A percentile compares a stretch with the other conserved stretches of the same genome.
phyloP scores from a whole-genome alignment of 192 early-diverging fungal genomes.

The Podila epicladia region DNA sequence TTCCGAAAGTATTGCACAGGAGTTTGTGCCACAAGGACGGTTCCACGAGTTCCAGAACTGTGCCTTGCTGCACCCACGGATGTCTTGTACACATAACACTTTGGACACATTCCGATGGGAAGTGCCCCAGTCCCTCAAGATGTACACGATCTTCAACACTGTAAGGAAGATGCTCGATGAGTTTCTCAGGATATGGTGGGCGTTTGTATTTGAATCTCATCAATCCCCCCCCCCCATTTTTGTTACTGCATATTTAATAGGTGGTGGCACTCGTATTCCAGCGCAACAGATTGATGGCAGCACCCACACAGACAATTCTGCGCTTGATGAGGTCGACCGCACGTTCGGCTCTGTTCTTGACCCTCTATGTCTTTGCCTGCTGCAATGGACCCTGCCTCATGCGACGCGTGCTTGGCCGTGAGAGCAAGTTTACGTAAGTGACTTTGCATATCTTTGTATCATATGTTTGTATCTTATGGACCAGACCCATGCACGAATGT shows the following conservation, averaged over 20 bases:
- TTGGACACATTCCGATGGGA: constrained; percentile 43
- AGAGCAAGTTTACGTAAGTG: neutral
- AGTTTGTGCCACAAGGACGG: constrained; percentile 37
- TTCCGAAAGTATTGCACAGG: constrained; percentile 52
- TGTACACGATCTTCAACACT: constrained; percentile 67
- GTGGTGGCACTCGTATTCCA: constrained; percentile 48
- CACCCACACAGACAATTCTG: constrained; percentile 32
- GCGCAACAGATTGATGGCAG: constrained; percentile 1
- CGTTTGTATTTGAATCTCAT: too few species aligned
- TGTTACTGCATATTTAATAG: constrained; percentile 9
- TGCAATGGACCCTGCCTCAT: neutral
- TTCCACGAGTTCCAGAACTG: constrained; percentile 60
- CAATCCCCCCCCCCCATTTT: too few species aligned
- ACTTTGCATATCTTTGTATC: too few species aligned
- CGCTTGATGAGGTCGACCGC: constrained; percentile 56
- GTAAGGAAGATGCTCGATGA: constrained; percentile 17
- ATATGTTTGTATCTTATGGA: too few species aligned
- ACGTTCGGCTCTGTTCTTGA: constrained; percentile 65
- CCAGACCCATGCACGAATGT: too few species aligned
- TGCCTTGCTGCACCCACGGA: constrained; percentile 64
- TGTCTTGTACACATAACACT: constrained; percentile 52
- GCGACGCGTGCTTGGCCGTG: neutral
- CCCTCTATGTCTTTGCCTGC: constrained; percentile 36
- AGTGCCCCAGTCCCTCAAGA: constrained; percentile 57
- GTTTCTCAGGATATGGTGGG: too few species aligned